phyloP scores from a whole-genome alignment of 2,329 filamentous ascomycete genomes.

The Fusarium pininemorale region DNA sequence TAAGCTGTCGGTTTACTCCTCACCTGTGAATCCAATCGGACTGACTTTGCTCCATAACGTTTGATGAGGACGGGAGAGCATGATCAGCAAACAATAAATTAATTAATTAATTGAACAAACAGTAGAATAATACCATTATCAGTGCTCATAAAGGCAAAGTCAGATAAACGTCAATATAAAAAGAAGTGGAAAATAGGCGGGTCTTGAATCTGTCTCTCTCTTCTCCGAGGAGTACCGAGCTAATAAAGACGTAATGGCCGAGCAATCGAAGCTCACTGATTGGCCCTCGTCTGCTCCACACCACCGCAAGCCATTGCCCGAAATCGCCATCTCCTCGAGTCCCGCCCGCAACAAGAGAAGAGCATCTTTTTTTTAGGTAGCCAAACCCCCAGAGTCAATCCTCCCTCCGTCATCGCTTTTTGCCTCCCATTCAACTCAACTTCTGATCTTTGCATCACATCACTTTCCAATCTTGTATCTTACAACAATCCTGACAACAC shows the following conservation, averaged over 20 bases:
- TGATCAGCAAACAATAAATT: accelerated
- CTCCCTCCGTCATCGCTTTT: slow-evolving; percentile 37
- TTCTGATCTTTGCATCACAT: slow-evolving; percentile 14
- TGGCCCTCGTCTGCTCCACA: slow-evolving; percentile 24
- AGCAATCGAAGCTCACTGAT: slow-evolving; percentile 43
- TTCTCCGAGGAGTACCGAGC: slow-evolving; percentile 45
- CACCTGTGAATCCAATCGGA: not conserved
- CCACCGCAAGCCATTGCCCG: slow-evolving; percentile 38
- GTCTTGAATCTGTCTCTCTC: slow-evolving; percentile 20
- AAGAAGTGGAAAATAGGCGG: slow-evolving; percentile 12
- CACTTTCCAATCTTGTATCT: slow-evolving; percentile 20
- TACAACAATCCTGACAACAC: not conserved
- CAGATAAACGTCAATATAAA: not conserved
- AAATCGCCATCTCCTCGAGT: slow-evolving; percentile 46
- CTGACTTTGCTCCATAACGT: not conserved
- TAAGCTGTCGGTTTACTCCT: slow-evolving; percentile 12
- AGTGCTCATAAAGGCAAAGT: not conserved
- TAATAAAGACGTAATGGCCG: slow-evolving; percentile 45
- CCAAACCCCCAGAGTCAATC: slow-evolving; percentile 33
- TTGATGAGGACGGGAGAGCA: not conserved
- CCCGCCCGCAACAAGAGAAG: slow-evolving; percentile 28
- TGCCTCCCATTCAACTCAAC: slow-evolving; percentile 33
- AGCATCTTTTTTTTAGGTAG: slow-evolving; percentile 41
- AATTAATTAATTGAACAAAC: not conserved
- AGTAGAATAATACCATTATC: not conserved